Conservation (phyloP, 106 monocot genomes). For the Ottelia alismoides region DNA sequence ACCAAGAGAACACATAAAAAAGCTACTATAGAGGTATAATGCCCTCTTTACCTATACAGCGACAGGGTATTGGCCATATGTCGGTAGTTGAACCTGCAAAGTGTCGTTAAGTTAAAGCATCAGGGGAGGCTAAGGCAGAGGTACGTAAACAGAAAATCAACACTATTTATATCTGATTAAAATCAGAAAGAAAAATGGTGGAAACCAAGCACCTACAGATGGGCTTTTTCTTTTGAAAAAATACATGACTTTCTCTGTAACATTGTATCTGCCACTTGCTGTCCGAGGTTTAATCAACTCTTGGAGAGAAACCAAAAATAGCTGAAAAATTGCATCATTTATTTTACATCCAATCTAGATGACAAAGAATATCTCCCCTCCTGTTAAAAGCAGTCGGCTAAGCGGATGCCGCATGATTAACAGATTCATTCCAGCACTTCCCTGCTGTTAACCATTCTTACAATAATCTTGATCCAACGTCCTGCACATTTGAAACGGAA, state of each 20-base stretch:
- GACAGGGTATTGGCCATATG: constrained; percentile 98
- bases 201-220: not conserved
- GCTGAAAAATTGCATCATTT: too few relatives aligned
- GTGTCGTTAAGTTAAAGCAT: not conserved
- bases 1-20: not conserved
- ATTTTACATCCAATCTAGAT: too few relatives aligned
- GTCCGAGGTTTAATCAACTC: too few relatives aligned
- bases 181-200: not conserved
- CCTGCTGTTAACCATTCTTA: too few relatives aligned
- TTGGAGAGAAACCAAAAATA: too few relatives aligned
- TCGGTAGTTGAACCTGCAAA: constrained; percentile 67
- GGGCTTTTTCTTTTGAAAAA: not conserved
- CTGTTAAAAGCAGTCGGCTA: too few relatives aligned
- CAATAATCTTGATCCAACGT: too few relatives aligned
- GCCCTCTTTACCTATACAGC: constrained; percentile 23
- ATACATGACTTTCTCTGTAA: not conserved
- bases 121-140: not conserved
- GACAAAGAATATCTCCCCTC: too few relatives aligned
- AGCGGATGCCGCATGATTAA: too few relatives aligned
- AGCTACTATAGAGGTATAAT: not conserved
- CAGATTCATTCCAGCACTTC: too few relatives aligned
- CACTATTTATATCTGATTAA: not conserved
- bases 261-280: not conserved
- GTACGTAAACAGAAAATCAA: not conserved
- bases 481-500: too few relatives aligned